phyloP scores from a whole-genome alignment of 495 filamentous ascomycete species.

The Glutinoglossum americanum region DNA sequence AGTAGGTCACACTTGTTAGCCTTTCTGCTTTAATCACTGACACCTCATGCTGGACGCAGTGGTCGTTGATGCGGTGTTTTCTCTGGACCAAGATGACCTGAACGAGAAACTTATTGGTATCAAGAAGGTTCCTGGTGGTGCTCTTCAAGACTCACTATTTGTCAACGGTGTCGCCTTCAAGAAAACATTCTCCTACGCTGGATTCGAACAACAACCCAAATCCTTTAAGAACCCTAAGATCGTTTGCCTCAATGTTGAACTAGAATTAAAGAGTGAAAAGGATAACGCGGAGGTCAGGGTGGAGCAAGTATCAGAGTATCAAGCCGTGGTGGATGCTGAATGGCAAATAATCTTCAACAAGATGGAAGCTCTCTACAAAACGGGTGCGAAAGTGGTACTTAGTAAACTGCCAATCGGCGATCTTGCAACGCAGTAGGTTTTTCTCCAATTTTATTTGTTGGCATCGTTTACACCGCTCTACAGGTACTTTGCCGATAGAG shows the following conservation, averaged over 20 bases:
- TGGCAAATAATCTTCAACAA: constrained; percentile 99
- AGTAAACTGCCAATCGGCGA: constrained; percentile 96
- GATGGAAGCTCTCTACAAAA: constrained; percentile 78
- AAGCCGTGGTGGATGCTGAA: constrained; percentile 96
- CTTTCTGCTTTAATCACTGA: background rate
- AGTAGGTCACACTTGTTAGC: constrained; percentile 32
- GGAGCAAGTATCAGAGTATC: constrained; percentile 96
- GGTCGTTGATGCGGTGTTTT: constrained; percentile 92
- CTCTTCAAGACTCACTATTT: constrained; percentile 88
- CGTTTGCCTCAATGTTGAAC: constrained; percentile 88
- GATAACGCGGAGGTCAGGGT: constrained; percentile 97
- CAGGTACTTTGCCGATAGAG: constrained; percentile 84
- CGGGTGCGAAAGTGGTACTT: constrained; percentile 87
- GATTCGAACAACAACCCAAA: constrained; percentile 98
- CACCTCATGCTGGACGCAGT: constrained; percentile 26
- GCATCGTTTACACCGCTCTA: constrained; percentile 5
- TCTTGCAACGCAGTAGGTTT: constrained; percentile 71
- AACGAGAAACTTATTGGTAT: constrained; percentile 96
- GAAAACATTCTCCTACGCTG: constrained; percentile 98
- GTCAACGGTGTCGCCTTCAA: constrained; percentile 98
- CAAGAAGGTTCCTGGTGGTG: constrained; percentile 94
- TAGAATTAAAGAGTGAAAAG: constrained; percentile 95
- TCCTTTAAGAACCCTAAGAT: constrained; percentile 83
- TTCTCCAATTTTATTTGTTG: background rate
- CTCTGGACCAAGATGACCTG: constrained; percentile 91